Conservation (phyloP, 202 grass and related monocot genomes). For the Saccharum hybrid region DNA sequence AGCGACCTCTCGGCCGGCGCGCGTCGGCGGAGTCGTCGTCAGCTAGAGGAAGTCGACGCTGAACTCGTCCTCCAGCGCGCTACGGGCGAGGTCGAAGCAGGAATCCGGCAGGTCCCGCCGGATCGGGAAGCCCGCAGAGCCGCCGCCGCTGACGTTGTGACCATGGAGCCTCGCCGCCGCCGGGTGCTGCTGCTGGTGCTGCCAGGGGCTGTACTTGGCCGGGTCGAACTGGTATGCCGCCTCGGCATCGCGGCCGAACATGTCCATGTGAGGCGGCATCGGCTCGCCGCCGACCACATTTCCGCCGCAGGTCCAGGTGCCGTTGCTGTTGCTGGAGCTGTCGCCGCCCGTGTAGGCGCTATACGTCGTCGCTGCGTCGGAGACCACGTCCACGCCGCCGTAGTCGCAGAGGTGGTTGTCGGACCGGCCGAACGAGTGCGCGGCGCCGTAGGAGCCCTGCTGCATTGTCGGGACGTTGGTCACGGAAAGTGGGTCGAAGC, state of each 20-base stretch:
- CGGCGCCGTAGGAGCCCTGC: conserved; percentile 6
- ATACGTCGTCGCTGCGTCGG: conserved; percentile 50
- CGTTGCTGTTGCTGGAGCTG: conserved; percentile 82
- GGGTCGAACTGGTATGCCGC: conserved; percentile 50
- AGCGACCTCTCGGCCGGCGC: neutral
- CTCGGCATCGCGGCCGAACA: conserved; percentile 43
- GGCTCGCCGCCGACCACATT: conserved; percentile 42
- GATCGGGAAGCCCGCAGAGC: conserved; percentile 32
- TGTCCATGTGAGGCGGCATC: conserved; percentile 57
- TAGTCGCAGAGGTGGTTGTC: conserved; percentile 46
- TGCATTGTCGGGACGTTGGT: conserved; percentile 52
- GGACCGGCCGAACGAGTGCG: conserved; percentile 29
- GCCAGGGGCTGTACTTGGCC: conserved; percentile 51
- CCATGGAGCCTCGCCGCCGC: conserved; percentile 7
- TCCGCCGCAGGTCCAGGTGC: conserved; percentile 62
- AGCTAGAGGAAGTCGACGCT: conserved; percentile 71
- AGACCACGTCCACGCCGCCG: conserved; percentile 53
- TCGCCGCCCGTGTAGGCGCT: conserved; percentile 55
- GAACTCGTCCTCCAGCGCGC: conserved; percentile 71
- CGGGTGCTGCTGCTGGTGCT: conserved; percentile 9
- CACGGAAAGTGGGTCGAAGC: conserved; percentile 57
- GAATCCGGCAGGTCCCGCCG: conserved; percentile 51
- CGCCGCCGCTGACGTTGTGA: neutral
- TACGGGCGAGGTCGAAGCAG: conserved; percentile 52
- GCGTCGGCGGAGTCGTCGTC: neutral